Base-by-base conservation (phyloP, 345 rosid genomes). In the Brassica incana region DNA sequence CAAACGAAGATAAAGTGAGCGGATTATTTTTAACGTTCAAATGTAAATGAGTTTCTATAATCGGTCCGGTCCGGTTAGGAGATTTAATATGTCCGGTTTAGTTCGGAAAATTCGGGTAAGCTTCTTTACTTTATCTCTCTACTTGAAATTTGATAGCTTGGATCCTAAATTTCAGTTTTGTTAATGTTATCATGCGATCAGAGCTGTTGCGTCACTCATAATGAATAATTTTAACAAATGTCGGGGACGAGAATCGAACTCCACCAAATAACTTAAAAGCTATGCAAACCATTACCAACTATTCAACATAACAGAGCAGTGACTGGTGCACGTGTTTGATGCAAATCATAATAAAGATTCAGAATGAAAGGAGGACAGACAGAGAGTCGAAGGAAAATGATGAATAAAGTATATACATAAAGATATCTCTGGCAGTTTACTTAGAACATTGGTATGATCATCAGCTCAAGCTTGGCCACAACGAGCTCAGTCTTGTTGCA, bases 391-490 rank as follows among this genome's bases (percentile, higher is more conserved):
- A 9, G 48, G 64, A 20, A 45, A 25, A 35, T 2, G 54, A 65
- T 52, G 59, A 40, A 56, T 12, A 14, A 72, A 48, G 77, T 27
- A 63, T 73, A 70, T 65, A 71, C 59, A 65, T 3, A 59, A 78
- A 56, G 23, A 72, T 65, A 48, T 16, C 16, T 67, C 54, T 40
- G 64, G 38, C 35, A 66, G 48, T 63, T 73, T 52, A 8, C 64
- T 45, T 9, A 14, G 33, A 67, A 15, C 69, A 61, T 61, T 29
- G 40, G 5, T 5, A 50, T 50, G 6, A 11, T 50, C 81, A 91
- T 88, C 78, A 92, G 80, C 90, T 83, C 83, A 85, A 87, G 91
- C 92, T 86, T 80, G 97, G 80, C 93, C 89, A 91, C 45, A 95
- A 77, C 15, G 95, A 86, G 89, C 93, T 86, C 69, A 96, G 97